phyloP scores from a whole-genome alignment of 164 flowering plant species.

The Piper longum region DNA sequence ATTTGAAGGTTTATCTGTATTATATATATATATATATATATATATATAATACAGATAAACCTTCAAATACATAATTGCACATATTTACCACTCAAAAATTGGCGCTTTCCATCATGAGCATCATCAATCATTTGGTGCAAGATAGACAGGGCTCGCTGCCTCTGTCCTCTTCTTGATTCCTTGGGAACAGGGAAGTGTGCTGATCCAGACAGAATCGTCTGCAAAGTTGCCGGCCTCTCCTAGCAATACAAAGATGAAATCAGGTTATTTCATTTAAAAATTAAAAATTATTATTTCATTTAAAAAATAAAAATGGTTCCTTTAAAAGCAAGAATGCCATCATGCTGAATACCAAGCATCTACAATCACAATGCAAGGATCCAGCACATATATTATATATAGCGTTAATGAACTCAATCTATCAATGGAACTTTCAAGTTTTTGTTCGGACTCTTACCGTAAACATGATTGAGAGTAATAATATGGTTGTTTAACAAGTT shows the following conservation, averaged over 20 bases:
- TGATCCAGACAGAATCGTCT: conserved; percentile 60
- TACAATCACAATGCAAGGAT: no score
- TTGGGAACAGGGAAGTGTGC: conserved; percentile 24
- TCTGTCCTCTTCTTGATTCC: conserved; percentile 67
- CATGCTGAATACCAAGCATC: no score
- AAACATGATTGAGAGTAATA: no score
- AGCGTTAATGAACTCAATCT: no score
- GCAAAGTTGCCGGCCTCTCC: conserved; percentile 64
- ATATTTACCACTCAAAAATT: conserved; percentile 79
- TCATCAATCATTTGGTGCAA: conserved; percentile 98
- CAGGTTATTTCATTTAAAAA: neutral
- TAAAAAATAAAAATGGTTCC: neutral
- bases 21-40: no score
- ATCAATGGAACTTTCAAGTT: no score
- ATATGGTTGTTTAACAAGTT: no score
- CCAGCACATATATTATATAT: no score
- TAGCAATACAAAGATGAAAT: conserved; percentile 15
- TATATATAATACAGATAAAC: no score
- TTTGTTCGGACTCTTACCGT: no score
- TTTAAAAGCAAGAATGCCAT: no score
- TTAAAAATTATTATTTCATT: neutral
- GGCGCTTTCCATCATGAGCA: conserved; percentile 94
- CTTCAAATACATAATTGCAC: neutral
- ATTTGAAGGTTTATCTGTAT: no score
- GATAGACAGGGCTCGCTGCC: conserved; percentile 88